These are phyloP conservation scores for Comarum palustre DNA, from an alignment of 306 rosid species.

Conservation along the genomic window DNA sequence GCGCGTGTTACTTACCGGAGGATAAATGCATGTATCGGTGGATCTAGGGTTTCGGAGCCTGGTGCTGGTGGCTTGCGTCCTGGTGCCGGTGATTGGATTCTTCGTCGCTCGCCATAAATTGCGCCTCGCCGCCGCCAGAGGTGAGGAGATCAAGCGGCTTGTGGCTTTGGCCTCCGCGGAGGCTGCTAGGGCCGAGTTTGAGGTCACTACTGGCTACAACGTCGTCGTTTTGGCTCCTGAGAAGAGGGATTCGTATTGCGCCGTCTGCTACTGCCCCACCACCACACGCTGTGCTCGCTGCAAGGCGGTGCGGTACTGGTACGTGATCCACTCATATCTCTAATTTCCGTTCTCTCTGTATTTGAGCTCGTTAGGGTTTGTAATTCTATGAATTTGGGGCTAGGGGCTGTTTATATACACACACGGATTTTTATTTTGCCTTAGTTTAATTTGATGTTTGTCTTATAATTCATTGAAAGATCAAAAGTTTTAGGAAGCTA, in stretches of 20 bases:
- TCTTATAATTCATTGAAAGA: not conserved
- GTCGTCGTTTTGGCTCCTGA: conserved; percentile 17
- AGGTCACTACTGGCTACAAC: conserved; percentile 42
- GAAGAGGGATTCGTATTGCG: conserved; percentile 44
- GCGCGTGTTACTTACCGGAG: conserved; percentile 40
- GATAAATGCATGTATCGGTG: conserved; percentile 76
- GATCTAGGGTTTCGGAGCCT: conserved; percentile 80
- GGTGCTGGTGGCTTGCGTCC: conserved; percentile 46
- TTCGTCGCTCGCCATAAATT: conserved; percentile 58
- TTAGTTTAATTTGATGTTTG: not conserved
- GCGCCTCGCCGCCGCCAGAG: conserved; percentile 55
- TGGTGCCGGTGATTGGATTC: conserved; percentile 52
- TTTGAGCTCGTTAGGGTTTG: not conserved
- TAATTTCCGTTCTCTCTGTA: not conserved
- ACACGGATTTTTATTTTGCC: not conserved
- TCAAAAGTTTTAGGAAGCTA: not conserved
- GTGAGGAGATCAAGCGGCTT: conserved; percentile 76
- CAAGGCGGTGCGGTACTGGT: conserved; percentile 91
- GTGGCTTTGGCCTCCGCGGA: conserved; percentile 70
- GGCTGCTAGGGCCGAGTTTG: conserved; percentile 69
- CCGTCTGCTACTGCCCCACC: conserved; percentile 70
- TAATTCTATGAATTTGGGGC: not conserved
- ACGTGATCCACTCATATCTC: not conserved
- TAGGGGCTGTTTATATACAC: not conserved
- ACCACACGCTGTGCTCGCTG: conserved; percentile 74